Evolutionary conservation across 2,329 filamentous ascomycete genomes (phyloP).

Genomic region (Nothophaeocryptopus gaeumannii): DNA sequence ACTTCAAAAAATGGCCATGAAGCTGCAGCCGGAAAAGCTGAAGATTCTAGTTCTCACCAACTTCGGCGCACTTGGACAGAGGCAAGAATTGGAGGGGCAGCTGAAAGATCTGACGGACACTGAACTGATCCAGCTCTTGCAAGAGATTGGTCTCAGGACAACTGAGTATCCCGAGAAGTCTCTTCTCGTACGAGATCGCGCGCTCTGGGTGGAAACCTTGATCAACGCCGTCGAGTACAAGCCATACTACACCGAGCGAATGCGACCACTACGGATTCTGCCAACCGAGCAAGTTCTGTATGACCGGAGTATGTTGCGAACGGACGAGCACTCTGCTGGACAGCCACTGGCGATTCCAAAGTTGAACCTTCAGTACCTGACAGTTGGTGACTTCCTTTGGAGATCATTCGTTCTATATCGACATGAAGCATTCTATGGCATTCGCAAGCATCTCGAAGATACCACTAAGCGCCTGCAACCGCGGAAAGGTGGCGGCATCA

Average conservation of each 20-base stretch:
- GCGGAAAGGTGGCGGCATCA: constrained; percentile 59
- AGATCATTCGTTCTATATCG: constrained; percentile 85
- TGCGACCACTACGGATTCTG: constrained; percentile 68
- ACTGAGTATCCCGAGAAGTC: constrained; percentile 70
- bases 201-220: constrained; percentile 68
- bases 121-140: constrained; percentile 69
- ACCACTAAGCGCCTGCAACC: constrained; percentile 77
- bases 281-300: constrained; percentile 83
- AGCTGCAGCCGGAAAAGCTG: constrained; percentile 82
- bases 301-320: constrained; percentile 71
- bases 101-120: constrained; percentile 69
- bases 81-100: constrained; percentile 73
- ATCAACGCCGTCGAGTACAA: constrained; percentile 72
- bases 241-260: constrained; percentile 76
- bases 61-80: constrained; percentile 79
- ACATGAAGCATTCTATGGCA: constrained; percentile 88
- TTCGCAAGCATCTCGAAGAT: constrained; percentile 85
- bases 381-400: constrained; percentile 95
- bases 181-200: constrained; percentile 61
- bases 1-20: constrained; percentile 74
- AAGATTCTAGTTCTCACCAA: constrained; percentile 91
- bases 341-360: constrained; percentile 88
- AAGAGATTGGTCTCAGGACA: constrained; percentile 72
- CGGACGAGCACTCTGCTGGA: constrained; percentile 83
- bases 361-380: constrained; percentile 91